Evolutionary conservation across 2,329 filamentous ascomycete species (phyloP), one percentile per base, ranked within the genome.

Genomic region (Tolypocladium sp.): DNA sequence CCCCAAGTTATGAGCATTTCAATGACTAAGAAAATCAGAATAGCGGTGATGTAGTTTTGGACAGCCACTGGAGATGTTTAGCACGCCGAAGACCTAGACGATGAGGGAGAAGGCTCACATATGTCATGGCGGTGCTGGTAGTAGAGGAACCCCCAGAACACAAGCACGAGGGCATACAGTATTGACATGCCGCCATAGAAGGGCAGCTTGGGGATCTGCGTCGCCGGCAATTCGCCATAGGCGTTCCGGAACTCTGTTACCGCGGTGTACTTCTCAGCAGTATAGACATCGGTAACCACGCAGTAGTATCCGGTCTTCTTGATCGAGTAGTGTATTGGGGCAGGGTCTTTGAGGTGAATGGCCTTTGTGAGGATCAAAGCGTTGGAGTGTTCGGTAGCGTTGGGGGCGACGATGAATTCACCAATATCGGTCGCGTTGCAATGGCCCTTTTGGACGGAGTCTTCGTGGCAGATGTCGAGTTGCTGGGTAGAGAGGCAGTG

Each of bases 1-100:
- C 91, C 92, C 94, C 94, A 99, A 2, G 94, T 99, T 84, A 97
- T 92, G 69, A 97, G 79, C 87, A 97, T 96, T 73, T 99, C 94
- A 20, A 97, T 76, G 20, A 97, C 91, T 51, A 99, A 78, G 76
- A 99, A 99, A 57, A 94, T 85, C 56, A 99, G 80, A 61, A 97
- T 99, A 12, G 94, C 93, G 0, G 94, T 99, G 67, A 99, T 97
- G 74, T 99, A 99, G 73, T 99, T 99, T 74, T 99, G 94, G 2
- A 99, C 94, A 20, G 95, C 89, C 69, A 99, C 86, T 90, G 62
- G 1, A 20, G 33, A 15, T 42, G 15, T 46, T 58, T 33, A 65
- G 69, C 44, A 62, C 55, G 22, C 20, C 40, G 56, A 37, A 17
- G 10, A 35, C 20, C 15, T 6, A 3, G 3, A 15, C 57, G 30